phyloP scores from a whole-genome alignment of 164 flowering plant genomes.

The Litsea cubeba region DNA sequence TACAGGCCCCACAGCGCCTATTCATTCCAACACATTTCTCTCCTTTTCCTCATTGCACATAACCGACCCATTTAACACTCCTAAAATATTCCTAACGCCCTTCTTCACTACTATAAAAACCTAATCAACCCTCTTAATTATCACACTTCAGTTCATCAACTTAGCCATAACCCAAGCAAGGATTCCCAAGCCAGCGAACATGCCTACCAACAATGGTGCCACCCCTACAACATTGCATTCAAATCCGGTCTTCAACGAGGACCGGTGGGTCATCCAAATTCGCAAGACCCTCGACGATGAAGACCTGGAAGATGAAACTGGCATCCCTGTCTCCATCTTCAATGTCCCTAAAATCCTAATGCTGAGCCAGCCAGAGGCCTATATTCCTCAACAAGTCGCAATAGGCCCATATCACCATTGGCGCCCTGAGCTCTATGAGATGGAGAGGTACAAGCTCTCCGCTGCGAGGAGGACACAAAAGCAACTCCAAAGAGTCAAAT shows the following conservation, averaged over 20 bases:
- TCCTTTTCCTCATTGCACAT: no score
- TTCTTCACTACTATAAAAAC: neutral
- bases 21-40: no score
- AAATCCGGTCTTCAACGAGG: conserved; percentile 2
- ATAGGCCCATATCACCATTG: conserved; percentile 12
- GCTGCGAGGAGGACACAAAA: conserved; percentile 7
- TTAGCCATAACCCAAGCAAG: neutral
- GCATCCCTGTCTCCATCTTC: conserved; percentile 8
- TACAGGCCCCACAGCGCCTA: no score
- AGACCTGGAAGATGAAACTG: neutral
- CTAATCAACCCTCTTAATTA: neutral
- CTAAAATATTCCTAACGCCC: neutral
- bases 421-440: conserved; percentile 14
- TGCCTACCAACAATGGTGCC: neutral
- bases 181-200: neutral
- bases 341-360: conserved; percentile 7
- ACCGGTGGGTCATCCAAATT: conserved; percentile 8
- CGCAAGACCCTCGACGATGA: neutral
- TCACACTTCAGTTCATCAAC: neutral
- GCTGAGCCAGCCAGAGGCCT: conserved; percentile 11
- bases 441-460: conserved; percentile 10
- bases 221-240: neutral
- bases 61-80: no score
- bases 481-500: conserved; percentile 13
- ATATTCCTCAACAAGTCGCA: conserved; percentile 9